Conservation (phyloP, 345 rosid species). For the Durio zibethinus region DNA sequence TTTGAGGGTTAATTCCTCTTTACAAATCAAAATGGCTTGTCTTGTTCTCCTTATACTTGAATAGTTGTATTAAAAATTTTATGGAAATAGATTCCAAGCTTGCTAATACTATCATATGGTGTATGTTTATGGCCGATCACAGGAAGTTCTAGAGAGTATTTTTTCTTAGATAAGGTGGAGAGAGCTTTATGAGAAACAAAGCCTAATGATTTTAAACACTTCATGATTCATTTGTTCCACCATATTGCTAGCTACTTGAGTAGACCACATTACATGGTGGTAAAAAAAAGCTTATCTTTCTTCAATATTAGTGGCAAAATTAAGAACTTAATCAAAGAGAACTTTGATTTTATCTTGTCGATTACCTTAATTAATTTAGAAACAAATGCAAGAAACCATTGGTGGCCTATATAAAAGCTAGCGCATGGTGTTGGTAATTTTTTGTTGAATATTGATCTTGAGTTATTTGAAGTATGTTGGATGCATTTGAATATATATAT, state of each 20-base stretch:
- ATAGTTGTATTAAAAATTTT: slow-evolving; percentile 42
- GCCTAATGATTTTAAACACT: slow-evolving; percentile 33
- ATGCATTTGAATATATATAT: neutral
- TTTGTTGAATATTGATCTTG: slow-evolving; percentile 42
- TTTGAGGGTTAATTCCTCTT: slow-evolving; percentile 39
- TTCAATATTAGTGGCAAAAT: slow-evolving; percentile 63
- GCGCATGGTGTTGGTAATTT: slow-evolving; percentile 50
- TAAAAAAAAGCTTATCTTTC: slow-evolving; percentile 62
- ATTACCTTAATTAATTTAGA: slow-evolving; percentile 54
- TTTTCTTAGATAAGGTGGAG: slow-evolving; percentile 48
- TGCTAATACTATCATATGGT: slow-evolving; percentile 40
- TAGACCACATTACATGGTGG: slow-evolving; percentile 52
- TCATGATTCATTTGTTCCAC: slow-evolving; percentile 43
- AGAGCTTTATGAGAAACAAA: slow-evolving; percentile 41
- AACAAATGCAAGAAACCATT: slow-evolving; percentile 52
- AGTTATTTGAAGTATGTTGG: slow-evolving; percentile 36
- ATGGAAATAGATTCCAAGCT: slow-evolving; percentile 46
- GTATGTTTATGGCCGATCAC: slow-evolving; percentile 52
- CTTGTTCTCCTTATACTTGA: slow-evolving; percentile 38
- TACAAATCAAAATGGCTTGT: slow-evolving; percentile 43
- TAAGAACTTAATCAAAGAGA: slow-evolving; percentile 45
- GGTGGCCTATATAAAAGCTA: slow-evolving; percentile 57
- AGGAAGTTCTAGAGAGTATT: slow-evolving; percentile 45
- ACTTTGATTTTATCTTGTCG: slow-evolving; percentile 48
- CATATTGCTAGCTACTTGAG: slow-evolving; percentile 46